These are phyloP conservation scores for Magnusiomyces tetraspermus DNA, from an alignment of 1,139 yeast genomes.

Conservation along the genomic window DNA sequence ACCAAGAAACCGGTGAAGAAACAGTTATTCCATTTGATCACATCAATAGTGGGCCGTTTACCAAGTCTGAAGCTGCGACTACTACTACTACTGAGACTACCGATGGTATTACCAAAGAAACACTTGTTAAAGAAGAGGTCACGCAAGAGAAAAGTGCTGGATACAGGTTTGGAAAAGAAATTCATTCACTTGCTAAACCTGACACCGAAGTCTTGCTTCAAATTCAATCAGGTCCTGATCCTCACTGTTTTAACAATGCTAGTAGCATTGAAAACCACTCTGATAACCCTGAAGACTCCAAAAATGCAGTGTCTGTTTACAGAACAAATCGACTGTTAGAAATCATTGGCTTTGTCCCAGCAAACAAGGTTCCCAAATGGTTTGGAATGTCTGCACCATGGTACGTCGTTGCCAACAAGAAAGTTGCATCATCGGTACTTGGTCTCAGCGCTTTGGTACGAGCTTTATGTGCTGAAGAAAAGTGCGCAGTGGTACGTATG, in stretches of 20 bases:
- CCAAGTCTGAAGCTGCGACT: too few relatives aligned
- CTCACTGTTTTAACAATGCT: conserved; percentile 33
- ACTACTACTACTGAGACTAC: conserved; percentile 18
- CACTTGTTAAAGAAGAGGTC: background rate
- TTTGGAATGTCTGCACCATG: conserved; percentile 51
- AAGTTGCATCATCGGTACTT: conserved; percentile 38
- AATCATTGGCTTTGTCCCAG: conserved; percentile 51
- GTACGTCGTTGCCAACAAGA: conserved; percentile 43
- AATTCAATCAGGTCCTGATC: background rate
- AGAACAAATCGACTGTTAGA: background rate
- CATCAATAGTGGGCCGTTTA: too few relatives aligned
- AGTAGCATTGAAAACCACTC: conserved; percentile 25
- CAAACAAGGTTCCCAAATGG: conserved; percentile 44
- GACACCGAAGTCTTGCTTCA: conserved; percentile 36
- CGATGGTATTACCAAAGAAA: conserved; percentile 13
- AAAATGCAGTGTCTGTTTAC: conserved; percentile 35
- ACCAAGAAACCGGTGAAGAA: too few relatives aligned
- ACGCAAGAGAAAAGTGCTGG: conserved; percentile 35
- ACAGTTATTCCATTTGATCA: too few relatives aligned
- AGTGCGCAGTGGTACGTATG: conserved; percentile 25
- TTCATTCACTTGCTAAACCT: conserved; percentile 42
- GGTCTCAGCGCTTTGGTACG: conserved; percentile 48
- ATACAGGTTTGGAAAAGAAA: conserved; percentile 58
- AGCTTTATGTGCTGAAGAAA: conserved; percentile 44
- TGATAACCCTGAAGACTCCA: background rate